These are phyloP conservation scores for Boletus hoseneyae DNA, from an alignment of 1,284 basidiomycete genomes.

Conservation along the genomic window DNA sequence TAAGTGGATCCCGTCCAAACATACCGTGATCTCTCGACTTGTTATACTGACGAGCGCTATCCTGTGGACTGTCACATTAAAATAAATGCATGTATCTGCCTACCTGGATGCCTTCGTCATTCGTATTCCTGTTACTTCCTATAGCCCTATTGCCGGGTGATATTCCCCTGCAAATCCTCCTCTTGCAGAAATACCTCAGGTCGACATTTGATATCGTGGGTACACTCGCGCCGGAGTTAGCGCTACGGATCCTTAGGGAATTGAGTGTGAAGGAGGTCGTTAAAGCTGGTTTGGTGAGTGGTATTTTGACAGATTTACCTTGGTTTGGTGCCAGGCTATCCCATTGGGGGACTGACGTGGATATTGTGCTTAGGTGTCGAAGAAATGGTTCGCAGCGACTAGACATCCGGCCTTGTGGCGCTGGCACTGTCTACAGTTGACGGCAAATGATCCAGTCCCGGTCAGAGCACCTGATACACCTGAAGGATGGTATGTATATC, in stretches of 20 bases:
- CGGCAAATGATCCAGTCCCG: constrained; percentile 69
- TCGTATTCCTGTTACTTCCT: not conserved
- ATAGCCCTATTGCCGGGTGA: constrained; percentile 72
- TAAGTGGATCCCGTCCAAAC: constrained; percentile 25
- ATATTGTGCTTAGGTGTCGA: constrained; percentile 55
- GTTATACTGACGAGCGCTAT: constrained; percentile 3
- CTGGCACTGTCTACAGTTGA: constrained; percentile 71
- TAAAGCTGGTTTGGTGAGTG: constrained; percentile 49
- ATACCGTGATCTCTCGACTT: not conserved
- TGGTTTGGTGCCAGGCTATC: not conserved
- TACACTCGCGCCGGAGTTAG: constrained; percentile 64
- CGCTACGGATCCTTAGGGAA: constrained; percentile 61
- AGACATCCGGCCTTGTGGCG: constrained; percentile 76
- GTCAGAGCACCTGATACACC: constrained; percentile 57
- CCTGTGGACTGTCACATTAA: not conserved
- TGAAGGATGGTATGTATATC: constrained; percentile 62
- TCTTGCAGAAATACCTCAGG: constrained; percentile 78
- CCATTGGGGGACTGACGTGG: constrained; percentile 12
- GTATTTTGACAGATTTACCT: no score
- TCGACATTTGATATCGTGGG: constrained; percentile 82
- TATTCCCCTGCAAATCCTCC: constrained; percentile 70
- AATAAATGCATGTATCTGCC: not conserved
- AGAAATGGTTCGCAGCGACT: constrained; percentile 69
- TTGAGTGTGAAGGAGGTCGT: constrained; percentile 68
- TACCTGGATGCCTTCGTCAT: not conserved